These are phyloP conservation scores for Arthrobotrys entomopaga DNA, from an alignment of 2,329 filamentous ascomycete genomes.

Conservation along the genomic window DNA sequence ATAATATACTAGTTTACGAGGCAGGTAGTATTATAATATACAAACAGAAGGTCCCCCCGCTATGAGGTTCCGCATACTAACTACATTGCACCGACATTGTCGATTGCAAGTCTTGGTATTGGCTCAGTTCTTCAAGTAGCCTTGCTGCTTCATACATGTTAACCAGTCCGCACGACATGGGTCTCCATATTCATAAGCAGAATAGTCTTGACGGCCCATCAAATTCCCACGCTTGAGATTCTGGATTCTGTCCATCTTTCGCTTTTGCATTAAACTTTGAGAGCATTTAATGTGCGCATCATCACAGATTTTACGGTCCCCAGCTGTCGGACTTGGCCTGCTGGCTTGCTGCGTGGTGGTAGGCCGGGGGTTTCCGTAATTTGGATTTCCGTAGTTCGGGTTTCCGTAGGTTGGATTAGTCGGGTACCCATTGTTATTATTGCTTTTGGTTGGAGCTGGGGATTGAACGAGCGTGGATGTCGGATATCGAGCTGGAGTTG, in stretches of 20 bases:
- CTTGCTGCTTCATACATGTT: slow-evolving; percentile 2
- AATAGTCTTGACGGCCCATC: background rate
- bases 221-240: background rate
- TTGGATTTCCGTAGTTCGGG: too few species aligned
- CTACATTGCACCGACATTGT: too few species aligned
- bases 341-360: background rate
- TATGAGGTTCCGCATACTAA: too few species aligned
- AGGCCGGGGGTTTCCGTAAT: background rate
- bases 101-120: too few species aligned
- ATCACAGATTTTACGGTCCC: background rate
- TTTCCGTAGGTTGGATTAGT: background rate
- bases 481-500: background rate
- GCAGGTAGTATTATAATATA: too few species aligned
- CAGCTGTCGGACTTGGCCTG: background rate
- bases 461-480: background rate
- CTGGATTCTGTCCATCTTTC: background rate
- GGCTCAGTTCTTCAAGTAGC: too few species aligned
- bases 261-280: background rate
- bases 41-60: too few species aligned
- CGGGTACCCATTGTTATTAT: background rate
- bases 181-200: background rate
- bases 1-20: too few species aligned
- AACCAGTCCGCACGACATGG: background rate
- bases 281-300: background rate
- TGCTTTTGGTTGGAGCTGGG: too few species aligned